Conservation (phyloP, 768 basidiomycete genomes). For the Tricholoma sp. region DNA sequence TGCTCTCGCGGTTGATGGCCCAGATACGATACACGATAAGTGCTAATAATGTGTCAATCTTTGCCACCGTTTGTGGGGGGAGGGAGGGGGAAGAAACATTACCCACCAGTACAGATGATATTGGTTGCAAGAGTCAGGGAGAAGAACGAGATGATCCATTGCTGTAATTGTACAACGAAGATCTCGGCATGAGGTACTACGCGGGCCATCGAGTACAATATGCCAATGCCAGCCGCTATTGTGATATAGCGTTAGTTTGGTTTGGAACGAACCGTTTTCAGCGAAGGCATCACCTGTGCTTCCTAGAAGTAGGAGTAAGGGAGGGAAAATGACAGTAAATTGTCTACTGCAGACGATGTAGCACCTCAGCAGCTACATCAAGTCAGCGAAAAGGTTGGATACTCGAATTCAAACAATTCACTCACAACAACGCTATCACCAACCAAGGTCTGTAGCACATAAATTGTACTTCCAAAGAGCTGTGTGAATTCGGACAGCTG, state of each 20-base stretch:
- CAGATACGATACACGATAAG: slow-evolving; percentile 31
- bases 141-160: slow-evolving; percentile 37
- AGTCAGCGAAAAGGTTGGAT: neutral
- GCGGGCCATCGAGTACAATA: slow-evolving; percentile 26
- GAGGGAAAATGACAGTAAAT: slow-evolving; percentile 19
- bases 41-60: slow-evolving; percentile 8
- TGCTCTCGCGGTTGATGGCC: slow-evolving; percentile 24
- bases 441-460: slow-evolving; percentile 31
- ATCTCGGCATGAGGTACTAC: slow-evolving; percentile 23
- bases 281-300: slow-evolving; percentile 21
- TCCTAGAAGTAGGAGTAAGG: slow-evolving; percentile 23
- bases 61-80: neutral
- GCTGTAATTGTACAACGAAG: slow-evolving; percentile 26
- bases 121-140: slow-evolving; percentile 32
- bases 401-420: neutral
- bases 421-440: slow-evolving; percentile 33
- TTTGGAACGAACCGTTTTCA: neutral
- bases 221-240: slow-evolving; percentile 25
- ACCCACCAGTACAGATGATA: slow-evolving; percentile 30
- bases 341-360: slow-evolving; percentile 29
- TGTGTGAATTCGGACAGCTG: slow-evolving; percentile 30
- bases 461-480: slow-evolving; percentile 32
- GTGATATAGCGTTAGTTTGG: neutral
- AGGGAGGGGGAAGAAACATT: neutral
- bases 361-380: slow-evolving; percentile 3